These are phyloP conservation scores for Leccinum truebloodii DNA, from an alignment of 768 basidiomycete species.

Conservation along the genomic window DNA sequence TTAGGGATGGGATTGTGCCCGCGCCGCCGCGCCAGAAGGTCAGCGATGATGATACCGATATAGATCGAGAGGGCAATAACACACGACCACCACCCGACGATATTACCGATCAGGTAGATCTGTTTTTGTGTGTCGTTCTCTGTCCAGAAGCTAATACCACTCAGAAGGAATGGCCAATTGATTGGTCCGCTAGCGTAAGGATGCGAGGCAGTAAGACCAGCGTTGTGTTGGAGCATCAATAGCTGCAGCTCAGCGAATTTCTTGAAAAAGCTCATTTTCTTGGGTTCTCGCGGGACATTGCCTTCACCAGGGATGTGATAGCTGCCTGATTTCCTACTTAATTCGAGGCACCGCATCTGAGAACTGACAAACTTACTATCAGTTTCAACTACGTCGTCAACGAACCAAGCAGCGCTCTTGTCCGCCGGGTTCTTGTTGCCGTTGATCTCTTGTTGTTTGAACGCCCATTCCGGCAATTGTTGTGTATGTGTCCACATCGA, in stretches of 20 bases:
- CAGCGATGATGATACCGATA: slow-evolving; percentile 87
- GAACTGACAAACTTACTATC: slow-evolving; percentile 51
- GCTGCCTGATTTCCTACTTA: slow-evolving; percentile 52
- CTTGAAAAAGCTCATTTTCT: slow-evolving; percentile 86
- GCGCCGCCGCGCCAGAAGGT: slow-evolving; percentile 84
- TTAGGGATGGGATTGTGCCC: slow-evolving; percentile 85
- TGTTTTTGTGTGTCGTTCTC: slow-evolving; percentile 81
- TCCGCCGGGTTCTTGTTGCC: slow-evolving; percentile 92
- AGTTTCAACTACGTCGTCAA: slow-evolving; percentile 76
- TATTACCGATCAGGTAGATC: slow-evolving; percentile 95
- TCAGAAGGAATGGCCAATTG: slow-evolving; percentile 97
- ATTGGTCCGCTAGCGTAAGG: slow-evolving; percentile 96
- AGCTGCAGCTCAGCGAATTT: slow-evolving; percentile 94
- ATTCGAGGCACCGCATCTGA: slow-evolving; percentile 6
- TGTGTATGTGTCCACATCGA: slow-evolving; percentile 90
- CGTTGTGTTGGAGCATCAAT: slow-evolving; percentile 97
- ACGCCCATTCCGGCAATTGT: slow-evolving; percentile 93
- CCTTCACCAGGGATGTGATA: slow-evolving; percentile 47
- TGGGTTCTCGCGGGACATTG: slow-evolving; percentile 64
- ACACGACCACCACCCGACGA: slow-evolving; percentile 94
- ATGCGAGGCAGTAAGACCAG: slow-evolving; percentile 96
- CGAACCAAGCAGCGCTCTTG: slow-evolving; percentile 84
- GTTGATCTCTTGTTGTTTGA: slow-evolving; percentile 96
- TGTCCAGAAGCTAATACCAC: slow-evolving; percentile 99
- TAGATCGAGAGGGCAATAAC: slow-evolving; percentile 84